Conservation (phyloP, 495 filamentous ascomycete genomes). For the Paragyromitra xinjiangensis region DNA sequence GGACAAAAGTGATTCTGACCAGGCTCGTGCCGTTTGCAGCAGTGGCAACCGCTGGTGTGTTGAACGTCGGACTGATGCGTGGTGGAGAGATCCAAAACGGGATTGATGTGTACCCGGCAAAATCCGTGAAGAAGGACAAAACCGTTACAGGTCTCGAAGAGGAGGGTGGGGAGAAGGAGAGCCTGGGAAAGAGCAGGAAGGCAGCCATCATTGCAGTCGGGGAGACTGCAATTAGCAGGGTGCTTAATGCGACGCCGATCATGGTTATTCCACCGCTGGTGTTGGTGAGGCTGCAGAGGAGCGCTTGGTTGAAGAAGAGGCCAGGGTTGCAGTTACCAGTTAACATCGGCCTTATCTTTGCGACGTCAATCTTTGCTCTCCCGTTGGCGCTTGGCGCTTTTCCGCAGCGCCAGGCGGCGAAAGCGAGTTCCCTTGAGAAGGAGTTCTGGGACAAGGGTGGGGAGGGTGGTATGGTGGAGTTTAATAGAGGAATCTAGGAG, state of each 20-base stretch:
- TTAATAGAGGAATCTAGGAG: conserved; percentile 84
- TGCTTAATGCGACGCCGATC: conserved; percentile 92
- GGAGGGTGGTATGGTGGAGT: conserved; percentile 78
- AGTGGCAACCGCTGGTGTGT: conserved; percentile 84
- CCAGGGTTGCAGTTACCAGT: conserved; percentile 78
- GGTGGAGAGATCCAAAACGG: conserved; percentile 91
- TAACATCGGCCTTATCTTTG: conserved; percentile 83
- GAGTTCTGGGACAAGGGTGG: conserved; percentile 85
- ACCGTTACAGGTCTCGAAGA: conserved; percentile 64
- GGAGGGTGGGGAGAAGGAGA: conserved; percentile 59
- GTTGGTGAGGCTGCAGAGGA: conserved; percentile 81
- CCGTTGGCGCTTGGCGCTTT: conserved; percentile 89
- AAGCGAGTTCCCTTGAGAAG: conserved; percentile 74
- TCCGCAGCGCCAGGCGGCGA: conserved; percentile 84
- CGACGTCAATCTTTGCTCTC: conserved; percentile 81
- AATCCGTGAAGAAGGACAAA: conserved; percentile 56
- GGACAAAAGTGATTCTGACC: conserved; percentile 74
- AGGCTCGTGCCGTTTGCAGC: conserved; percentile 95
- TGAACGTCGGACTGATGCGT: conserved; percentile 98
- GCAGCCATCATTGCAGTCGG: conserved; percentile 88
- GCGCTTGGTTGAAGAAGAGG: conserved; percentile 74
- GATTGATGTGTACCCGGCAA: conserved; percentile 83
- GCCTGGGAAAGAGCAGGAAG: conserved; percentile 77
- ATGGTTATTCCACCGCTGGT: conserved; percentile 93
- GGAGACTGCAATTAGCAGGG: conserved; percentile 87